Evolutionary conservation across 164 flowering plant species (phyloP), one percentile per base, ranked within the genome.

Genomic region (Amborella trichopoda): DNA sequence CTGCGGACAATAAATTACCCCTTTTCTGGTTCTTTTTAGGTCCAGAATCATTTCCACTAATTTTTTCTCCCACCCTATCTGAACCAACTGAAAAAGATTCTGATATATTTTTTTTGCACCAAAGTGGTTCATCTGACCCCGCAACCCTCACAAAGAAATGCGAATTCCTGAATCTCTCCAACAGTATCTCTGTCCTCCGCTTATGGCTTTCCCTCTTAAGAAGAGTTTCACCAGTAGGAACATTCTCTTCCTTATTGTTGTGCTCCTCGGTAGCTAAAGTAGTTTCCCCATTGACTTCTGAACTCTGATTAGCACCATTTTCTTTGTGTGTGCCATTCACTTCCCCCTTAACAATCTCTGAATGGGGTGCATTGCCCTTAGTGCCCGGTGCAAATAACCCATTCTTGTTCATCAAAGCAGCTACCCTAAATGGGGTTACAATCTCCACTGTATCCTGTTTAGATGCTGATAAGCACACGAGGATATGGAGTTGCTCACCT

Each of bases 371-470:
- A 28, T 46, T 52, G 44, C 53, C 72, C 44, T 23, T 48, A 30
- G 30, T 54, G 49, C 58, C n/a, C n/a, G n/a, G n/a, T n/a, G 72
- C 68, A 26, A 25, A 26, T 37, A 47, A 53, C 8, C 85, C 81
- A 72, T 71, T 83, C 69, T 77, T 83, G 60, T 68, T 78, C 83
- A 87, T 76, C 44, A 70, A 66, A 19, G 93, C 96, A 56, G 99
- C 96, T 65, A 91, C 86, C 63, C 74, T 87, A 57, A 91, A 91
- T 20, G 99, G 96, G 40, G 99, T 91, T 27, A 87, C 75, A 57
- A 78, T 62, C 73, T 87, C 86, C 20, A n/a, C 41, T 37, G 68
- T 69, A 27, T 84, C 90, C 60, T 74, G 73, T 65, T 83, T 80
- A 55, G 66, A 67, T 24, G 90, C 77, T 28, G 96, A 87, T 51